These are phyloP conservation scores for Teratosphaeria zuluensis DNA, from an alignment of 2,329 filamentous ascomycete species.

Conservation along the genomic window DNA sequence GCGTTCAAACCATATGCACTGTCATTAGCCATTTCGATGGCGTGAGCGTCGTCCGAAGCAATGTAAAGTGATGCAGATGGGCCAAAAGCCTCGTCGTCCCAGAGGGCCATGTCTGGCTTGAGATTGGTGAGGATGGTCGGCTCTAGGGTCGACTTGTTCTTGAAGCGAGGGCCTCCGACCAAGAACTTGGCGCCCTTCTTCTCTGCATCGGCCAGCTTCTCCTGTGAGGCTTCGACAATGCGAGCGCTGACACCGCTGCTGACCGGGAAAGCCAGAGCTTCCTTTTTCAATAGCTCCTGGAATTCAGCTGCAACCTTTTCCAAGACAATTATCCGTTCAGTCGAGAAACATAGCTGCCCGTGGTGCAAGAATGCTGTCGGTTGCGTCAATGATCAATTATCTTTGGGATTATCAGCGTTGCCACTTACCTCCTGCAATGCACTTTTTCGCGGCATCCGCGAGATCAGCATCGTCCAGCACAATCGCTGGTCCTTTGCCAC, in stretches of 20 bases:
- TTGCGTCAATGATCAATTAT: background rate
- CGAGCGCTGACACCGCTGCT: background rate
- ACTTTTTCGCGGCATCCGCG: background rate
- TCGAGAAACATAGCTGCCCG: background rate
- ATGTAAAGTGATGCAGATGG: background rate
- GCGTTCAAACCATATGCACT: background rate
- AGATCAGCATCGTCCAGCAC: background rate
- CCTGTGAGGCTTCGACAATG: background rate
- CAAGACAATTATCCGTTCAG: background rate
- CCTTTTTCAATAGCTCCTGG: background rate
- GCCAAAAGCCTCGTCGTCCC: background rate
- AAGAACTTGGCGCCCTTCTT: background rate
- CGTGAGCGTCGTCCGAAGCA: background rate
- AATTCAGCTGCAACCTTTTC: background rate
- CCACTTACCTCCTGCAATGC: background rate
- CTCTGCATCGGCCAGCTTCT: background rate
- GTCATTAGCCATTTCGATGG: background rate
- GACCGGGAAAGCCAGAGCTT: background rate
- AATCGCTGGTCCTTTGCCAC: background rate
- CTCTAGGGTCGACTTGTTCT: background rate
- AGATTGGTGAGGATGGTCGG: background rate
- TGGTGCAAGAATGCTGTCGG: background rate
- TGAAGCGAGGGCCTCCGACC: background rate
- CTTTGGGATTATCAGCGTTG: background rate
- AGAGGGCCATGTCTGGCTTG: background rate